Conservation (phyloP, 2,329 filamentous ascomycete species). For the Colletotrichum sp. region DNA sequence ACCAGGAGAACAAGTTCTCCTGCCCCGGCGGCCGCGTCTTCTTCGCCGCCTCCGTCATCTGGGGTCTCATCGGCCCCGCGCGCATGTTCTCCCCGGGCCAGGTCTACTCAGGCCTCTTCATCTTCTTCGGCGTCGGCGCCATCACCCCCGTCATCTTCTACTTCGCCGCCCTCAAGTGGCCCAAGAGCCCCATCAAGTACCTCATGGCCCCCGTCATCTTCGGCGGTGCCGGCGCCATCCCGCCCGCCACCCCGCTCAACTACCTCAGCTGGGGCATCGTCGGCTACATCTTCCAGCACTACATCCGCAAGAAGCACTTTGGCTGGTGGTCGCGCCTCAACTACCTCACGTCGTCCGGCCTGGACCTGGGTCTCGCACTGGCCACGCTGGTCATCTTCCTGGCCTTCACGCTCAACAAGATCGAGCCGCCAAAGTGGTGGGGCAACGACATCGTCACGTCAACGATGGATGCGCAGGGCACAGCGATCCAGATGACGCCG, state of each 20-base stretch:
- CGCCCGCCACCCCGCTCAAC: constrained; percentile 74
- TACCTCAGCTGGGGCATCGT: constrained; percentile 78
- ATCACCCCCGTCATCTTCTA: constrained; percentile 58
- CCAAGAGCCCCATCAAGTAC: constrained; percentile 53
- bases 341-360: constrained; percentile 72
- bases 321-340: constrained; percentile 79
- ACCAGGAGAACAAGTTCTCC: constrained; percentile 63
- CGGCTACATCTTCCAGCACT: constrained; percentile 73
- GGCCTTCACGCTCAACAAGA: constrained; percentile 67
- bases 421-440: constrained; percentile 72
- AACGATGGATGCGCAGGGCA: constrained; percentile 67
- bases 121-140: constrained; percentile 65
- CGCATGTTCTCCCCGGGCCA: constrained; percentile 68
- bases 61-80: constrained; percentile 69
- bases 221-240: constrained; percentile 62
- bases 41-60: constrained; percentile 71
- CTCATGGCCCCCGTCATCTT: constrained; percentile 69
- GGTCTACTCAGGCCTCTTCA: constrained; percentile 65
- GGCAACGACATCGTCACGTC: constrained; percentile 63
- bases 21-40: constrained; percentile 70
- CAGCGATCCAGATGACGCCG: constrained; percentile 61
- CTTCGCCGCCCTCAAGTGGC: constrained; percentile 52
- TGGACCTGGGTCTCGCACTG: constrained; percentile 73
- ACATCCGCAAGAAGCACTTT: constrained; percentile 66
- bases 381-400: constrained; percentile 75